Evolutionary conservation across 768 basidiomycete genomes (phyloP).

Genomic region (Asterophora lycoperdoides): DNA sequence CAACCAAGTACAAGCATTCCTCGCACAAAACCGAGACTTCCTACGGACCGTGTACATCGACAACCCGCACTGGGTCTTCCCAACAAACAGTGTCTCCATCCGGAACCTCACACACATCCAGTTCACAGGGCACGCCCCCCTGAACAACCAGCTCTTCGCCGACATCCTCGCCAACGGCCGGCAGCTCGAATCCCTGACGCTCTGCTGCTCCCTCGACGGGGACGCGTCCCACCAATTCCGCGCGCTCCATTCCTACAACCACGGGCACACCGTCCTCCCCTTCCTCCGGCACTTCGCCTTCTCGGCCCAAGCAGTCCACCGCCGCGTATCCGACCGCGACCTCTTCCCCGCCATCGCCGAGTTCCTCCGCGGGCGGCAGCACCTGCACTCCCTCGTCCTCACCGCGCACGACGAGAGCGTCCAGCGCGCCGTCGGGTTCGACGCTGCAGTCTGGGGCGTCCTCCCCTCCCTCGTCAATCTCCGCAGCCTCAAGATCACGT

Average conservation of each 20-base stretch:
- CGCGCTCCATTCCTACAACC: slow-evolving; percentile 19
- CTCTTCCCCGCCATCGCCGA: slow-evolving; percentile 67
- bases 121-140: slow-evolving; percentile 54
- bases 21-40: slow-evolving; percentile 47
- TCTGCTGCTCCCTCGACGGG: slow-evolving; percentile 54
- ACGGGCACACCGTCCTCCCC: slow-evolving; percentile 36
- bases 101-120: slow-evolving; percentile 62
- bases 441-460: slow-evolving; percentile 69
- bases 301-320: slow-evolving; percentile 38
- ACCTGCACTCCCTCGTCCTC: slow-evolving; percentile 51
- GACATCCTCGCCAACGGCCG: slow-evolving; percentile 58
- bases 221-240: slow-evolving; percentile 49
- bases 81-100: slow-evolving; percentile 46
- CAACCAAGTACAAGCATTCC: slow-evolving; percentile 39
- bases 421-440: slow-evolving; percentile 56
- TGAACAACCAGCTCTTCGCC: slow-evolving; percentile 46
- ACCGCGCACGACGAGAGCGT: slow-evolving; percentile 40
- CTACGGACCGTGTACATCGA: slow-evolving; percentile 53
- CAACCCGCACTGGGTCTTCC: slow-evolving; percentile 55
- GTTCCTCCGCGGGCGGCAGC: slow-evolving; percentile 53
- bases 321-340: slow-evolving; percentile 49
- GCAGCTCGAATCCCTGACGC: slow-evolving; percentile 58
- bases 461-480: slow-evolving; percentile 53
- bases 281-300: slow-evolving; percentile 66
- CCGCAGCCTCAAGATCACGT: slow-evolving; percentile 53